A percentile compares a stretch with the other conserved stretches of the same genome.
Conservation (phyloP, 805 yeast genomes). For the Candida maltosa region DNA sequence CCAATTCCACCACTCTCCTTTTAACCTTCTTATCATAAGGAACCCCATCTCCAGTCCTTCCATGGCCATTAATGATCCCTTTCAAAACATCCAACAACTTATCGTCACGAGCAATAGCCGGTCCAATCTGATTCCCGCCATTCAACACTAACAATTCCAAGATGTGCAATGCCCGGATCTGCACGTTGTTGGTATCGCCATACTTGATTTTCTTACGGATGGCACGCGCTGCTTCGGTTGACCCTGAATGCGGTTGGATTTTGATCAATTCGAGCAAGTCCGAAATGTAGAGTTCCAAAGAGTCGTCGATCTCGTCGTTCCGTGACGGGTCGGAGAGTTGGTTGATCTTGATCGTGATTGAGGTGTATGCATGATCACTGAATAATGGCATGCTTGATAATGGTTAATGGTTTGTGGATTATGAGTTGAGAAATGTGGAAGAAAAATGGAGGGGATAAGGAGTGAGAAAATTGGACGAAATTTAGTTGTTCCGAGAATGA, state of each 20-base stretch:
- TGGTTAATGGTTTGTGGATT: no score
- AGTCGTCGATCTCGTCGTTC: conserved; percentile 34
- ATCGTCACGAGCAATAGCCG: conserved; percentile 59
- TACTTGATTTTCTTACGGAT: conserved; percentile 85
- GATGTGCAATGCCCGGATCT: conserved; percentile 55
- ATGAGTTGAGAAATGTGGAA: no score
- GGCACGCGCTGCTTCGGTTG: conserved; percentile 85
- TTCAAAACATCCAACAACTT: conserved; percentile 63
- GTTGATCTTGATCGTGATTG: conserved; percentile 64
- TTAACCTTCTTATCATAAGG: conserved; percentile 40
- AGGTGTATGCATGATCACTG: conserved; percentile 61
- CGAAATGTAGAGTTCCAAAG: conserved; percentile 46
- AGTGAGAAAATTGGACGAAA: no score
- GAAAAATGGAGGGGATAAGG: no score
- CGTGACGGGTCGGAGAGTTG: conserved; percentile 44
- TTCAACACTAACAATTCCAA: conserved; percentile 38
- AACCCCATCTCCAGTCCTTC: conserved; percentile 32
- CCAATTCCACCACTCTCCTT: conserved; percentile 46
- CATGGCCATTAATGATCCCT: conserved; percentile 41
- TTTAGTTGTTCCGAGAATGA: no score
- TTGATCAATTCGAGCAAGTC: conserved; percentile 54
- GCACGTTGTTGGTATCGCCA: conserved; percentile 60
- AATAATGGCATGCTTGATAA: conserved; percentile 21
- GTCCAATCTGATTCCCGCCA: conserved; percentile 41
- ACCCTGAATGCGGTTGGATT: conserved; percentile 32